These are phyloP conservation scores for Penicillium brasilianum DNA, from an alignment of 2,329 filamentous ascomycete genomes.

Conservation along the genomic window DNA sequence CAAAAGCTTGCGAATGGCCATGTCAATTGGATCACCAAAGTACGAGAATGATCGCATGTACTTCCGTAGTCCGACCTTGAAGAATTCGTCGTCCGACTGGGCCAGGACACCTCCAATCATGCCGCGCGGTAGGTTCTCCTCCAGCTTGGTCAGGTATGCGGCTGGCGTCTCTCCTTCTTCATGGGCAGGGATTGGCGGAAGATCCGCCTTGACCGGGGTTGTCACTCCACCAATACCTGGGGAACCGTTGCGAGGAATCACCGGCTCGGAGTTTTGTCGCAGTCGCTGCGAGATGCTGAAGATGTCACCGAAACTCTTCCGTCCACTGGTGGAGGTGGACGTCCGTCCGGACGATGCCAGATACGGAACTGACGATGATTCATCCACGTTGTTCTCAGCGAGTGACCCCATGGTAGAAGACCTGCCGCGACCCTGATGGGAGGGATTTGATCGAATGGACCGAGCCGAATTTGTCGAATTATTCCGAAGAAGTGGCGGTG, in stretches of 20 bases:
- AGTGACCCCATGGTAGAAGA: constrained; percentile 91
- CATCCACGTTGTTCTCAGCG: constrained; percentile 69
- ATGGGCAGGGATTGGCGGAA: constrained; percentile 72
- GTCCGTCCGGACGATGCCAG: constrained; percentile 65
- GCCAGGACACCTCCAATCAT: constrained; percentile 84
- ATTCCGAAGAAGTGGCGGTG: constrained; percentile 59
- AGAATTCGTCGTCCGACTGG: constrained; percentile 84
- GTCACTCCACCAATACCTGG: constrained; percentile 61
- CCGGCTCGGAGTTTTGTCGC: constrained; percentile 78
- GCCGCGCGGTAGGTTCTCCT: constrained; percentile 78
- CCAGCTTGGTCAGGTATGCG: constrained; percentile 82
- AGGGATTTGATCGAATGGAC: constrained; percentile 65
- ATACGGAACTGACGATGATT: constrained; percentile 70
- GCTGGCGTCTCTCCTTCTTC: constrained; percentile 88
- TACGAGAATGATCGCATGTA: constrained; percentile 96
- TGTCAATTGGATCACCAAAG: constrained; percentile 96
- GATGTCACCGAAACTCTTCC: constrained; percentile 91
- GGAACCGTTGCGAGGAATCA: constrained; percentile 69
- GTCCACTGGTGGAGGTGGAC: constrained; percentile 81
- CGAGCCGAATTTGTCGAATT: constrained; percentile 68
- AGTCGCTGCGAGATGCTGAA: constrained; percentile 76
- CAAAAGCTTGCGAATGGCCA: constrained; percentile 91
- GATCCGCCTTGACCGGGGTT: constrained; percentile 72
- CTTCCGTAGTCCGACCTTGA: constrained; percentile 80
- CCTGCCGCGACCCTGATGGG: constrained; percentile 65